Base-by-base conservation (phyloP, 164 flowering plant genomes). In the Brasenia schreberi region DNA sequence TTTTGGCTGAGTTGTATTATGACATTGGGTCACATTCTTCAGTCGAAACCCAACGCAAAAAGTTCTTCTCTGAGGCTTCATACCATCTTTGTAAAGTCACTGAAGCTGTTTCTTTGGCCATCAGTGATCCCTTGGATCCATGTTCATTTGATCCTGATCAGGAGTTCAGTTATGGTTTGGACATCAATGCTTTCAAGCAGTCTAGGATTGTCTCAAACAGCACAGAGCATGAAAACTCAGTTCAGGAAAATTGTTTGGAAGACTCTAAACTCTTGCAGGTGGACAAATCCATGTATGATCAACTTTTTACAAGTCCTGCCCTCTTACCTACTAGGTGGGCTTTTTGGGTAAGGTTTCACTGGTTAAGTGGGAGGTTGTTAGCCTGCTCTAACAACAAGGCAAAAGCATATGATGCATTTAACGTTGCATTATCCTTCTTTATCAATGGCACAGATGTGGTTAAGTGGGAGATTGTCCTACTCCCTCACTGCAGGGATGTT, bases 21-120 rank as follows among this genome's bases (percentile, higher is more conserved):
- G 99, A 91, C 68, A 45, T 81, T 75, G 93, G 89, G 3, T 74
- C 79, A 65, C 68, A 73, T 67, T 83, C 87, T 64, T 72, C 75
- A 14, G 75, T 75, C 67, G 62, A 72, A 19, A 69, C 86, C 10
- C 71, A 71, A 60, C 58, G 62, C 52, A 64, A 83, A 43, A 82
- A 82, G n/a, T 80, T 76, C 74, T 77, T 88, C 74, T 70, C 73
- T 19, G 90, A 87, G 66, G 81, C 82, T 69, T 82, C 93, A 18
- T 89, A 84, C 78, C 93, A 85, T 78, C 88, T 94, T 68, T 91
- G 93, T 77, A 91, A 89, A 75, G 79, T 94, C 70, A 82, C 89
- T 68, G 99, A 88, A 72, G 76, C 83, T 18, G 87, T 89, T 43
- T 85, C 96, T 75, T 72, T 83, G 71, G 86, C 81, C 59, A 74